Percentiles rank a stretch among this genome's conserved stretches.
Conservation (phyloP, 768 basidiomycete genomes). For the Suillus cothurnatus region DNA sequence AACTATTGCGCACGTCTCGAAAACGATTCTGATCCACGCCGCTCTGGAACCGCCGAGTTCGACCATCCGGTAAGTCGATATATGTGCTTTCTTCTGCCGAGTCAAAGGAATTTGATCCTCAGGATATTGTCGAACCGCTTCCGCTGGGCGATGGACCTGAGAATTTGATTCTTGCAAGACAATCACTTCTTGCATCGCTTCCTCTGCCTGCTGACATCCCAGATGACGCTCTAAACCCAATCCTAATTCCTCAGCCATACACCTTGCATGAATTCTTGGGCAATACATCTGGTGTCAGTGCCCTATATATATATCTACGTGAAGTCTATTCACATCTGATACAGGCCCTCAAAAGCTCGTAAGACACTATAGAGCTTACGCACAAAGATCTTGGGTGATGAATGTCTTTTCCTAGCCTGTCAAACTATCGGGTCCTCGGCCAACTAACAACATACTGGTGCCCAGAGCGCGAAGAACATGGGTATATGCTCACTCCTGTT, state of each 20-base stretch:
- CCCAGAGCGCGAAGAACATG: slow-evolving; percentile 80
- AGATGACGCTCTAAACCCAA: slow-evolving; percentile 66
- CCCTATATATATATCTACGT: neutral
- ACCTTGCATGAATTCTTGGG: slow-evolving; percentile 72
- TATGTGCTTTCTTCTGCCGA: slow-evolving; percentile 14
- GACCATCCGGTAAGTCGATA: slow-evolving; percentile 22
- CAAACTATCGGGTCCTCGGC: slow-evolving; percentile 68
- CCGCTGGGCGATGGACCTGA: slow-evolving; percentile 24
- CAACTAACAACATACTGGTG: slow-evolving; percentile 76
- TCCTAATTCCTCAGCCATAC: slow-evolving; percentile 62
- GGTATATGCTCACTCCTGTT: slow-evolving; percentile 70
- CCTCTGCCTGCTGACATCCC: slow-evolving; percentile 67
- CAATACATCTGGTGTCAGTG: slow-evolving; percentile 56
- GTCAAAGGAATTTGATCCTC: neutral
- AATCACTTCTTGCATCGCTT: slow-evolving; percentile 56
- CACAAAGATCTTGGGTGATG: slow-evolving; percentile 6
- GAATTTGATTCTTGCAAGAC: slow-evolving; percentile 54
- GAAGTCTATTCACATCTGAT: neutral
- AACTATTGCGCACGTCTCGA: neutral
- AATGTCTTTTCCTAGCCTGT: slow-evolving; percentile 44
- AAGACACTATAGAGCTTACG: slow-evolving; percentile 25
- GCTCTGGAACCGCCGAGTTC: slow-evolving; percentile 3
- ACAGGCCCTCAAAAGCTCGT: slow-evolving; percentile 62
- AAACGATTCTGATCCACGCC: neutral
- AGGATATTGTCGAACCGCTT: neutral